These are phyloP conservation scores for Scopulariopsis brevicaulis DNA, from an alignment of 2,329 filamentous ascomycete genomes.

Conservation along the genomic window DNA sequence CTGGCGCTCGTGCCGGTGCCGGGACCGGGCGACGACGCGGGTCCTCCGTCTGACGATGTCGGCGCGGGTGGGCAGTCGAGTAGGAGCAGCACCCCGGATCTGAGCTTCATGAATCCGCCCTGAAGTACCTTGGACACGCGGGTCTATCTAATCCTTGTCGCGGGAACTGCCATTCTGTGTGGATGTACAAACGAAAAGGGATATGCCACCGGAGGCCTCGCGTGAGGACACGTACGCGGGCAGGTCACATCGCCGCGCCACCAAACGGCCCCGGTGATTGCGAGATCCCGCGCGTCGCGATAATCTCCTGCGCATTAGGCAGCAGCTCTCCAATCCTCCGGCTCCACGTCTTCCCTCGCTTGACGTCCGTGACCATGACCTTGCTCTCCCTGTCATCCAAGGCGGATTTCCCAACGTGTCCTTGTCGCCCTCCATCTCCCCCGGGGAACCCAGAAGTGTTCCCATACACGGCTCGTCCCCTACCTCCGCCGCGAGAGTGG, in stretches of 20 bases:
- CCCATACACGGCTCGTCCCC: too few relatives aligned
- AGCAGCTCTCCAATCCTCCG: constrained; percentile 76
- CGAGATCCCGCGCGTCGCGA: constrained; percentile 57
- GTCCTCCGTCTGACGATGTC: constrained; percentile 5
- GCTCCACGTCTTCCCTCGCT: constrained; percentile 57
- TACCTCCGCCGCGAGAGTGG: neutral
- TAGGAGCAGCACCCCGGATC: neutral
- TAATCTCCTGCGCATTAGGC: constrained; percentile 78
- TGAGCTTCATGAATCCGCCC: neutral
- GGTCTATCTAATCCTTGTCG: neutral
- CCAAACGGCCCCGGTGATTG: neutral
- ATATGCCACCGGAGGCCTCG: too few relatives aligned
- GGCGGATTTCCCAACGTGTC: constrained; percentile 68
- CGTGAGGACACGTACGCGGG: too few relatives aligned
- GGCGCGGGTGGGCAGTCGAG: constrained; percentile 1
- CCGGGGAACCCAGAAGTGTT: too few relatives aligned
- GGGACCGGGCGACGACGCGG: neutral
- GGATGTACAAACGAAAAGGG: neutral
- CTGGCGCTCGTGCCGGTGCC: constrained; percentile 20
- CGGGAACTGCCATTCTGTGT: neutral
- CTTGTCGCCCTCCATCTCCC: constrained; percentile 27
- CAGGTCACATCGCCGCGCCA: too few relatives aligned
- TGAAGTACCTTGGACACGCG: neutral
- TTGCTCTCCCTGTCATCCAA: constrained; percentile 70
- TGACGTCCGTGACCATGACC: constrained; percentile 60